These are phyloP conservation scores for Acacia concinna DNA, from an alignment of 331 rosid species.

Conservation along the genomic window DNA sequence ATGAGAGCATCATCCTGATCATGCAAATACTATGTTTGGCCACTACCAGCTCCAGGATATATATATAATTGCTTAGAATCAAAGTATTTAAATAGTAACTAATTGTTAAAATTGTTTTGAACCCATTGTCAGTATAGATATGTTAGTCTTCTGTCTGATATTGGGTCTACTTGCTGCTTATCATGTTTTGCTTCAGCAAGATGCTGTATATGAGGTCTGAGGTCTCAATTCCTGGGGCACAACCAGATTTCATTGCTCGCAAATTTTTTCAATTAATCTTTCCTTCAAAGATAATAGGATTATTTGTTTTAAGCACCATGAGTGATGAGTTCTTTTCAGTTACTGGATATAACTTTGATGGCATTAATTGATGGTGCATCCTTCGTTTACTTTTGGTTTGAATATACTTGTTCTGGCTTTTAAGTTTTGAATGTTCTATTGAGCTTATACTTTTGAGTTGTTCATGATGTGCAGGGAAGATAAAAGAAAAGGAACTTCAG, in stretches of 20 bases:
- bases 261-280: not conserved
- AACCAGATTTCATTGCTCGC: not conserved
- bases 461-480: conserved; percentile 43
- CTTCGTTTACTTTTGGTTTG: not conserved
- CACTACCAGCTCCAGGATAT: not conserved
- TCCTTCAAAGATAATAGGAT: not conserved
- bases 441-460: conserved; percentile 16
- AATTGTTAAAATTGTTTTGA: not conserved
- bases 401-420: not conserved
- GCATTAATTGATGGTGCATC: conserved; percentile 7
- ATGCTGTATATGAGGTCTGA: not conserved
- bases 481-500: conserved; percentile 34
- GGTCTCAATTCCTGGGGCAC: not conserved
- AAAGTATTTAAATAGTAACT: not conserved
- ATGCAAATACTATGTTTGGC: not conserved
- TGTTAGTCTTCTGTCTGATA: not conserved
- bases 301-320: not conserved
- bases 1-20: not conserved
- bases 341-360: conserved; percentile 10
- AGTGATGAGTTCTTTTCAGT: conserved; percentile 4
- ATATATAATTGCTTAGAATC: not conserved
- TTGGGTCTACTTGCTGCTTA: not conserved
- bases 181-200: not conserved
- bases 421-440: not conserved
- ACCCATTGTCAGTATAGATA: not conserved